These are phyloP conservation scores for Karstenula rhodostoma DNA, from an alignment of 2,329 filamentous ascomycete species.

Conservation along the genomic window DNA sequence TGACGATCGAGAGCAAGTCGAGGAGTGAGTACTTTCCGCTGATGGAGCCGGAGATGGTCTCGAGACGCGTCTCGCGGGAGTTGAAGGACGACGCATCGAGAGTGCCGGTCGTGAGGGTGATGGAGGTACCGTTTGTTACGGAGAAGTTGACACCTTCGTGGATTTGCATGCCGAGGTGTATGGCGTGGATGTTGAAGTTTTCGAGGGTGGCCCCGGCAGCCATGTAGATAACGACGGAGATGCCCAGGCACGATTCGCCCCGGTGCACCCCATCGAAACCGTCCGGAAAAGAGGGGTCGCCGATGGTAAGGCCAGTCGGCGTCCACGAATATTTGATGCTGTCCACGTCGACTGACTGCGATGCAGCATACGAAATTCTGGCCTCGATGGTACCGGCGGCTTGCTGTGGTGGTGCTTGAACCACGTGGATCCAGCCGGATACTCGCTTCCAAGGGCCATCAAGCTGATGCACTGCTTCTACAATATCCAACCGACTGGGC, in stretches of 20 bases:
- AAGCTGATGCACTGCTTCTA: conserved; percentile 41
- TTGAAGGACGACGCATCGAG: conserved; percentile 44
- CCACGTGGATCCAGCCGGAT: conserved; percentile 50
- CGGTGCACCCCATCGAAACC: conserved; percentile 34
- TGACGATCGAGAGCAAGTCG: conserved; percentile 52
- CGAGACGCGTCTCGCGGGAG: conserved; percentile 51
- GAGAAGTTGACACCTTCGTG: conserved; percentile 41
- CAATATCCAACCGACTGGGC: conserved; percentile 33
- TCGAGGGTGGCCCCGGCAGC: conserved; percentile 42
- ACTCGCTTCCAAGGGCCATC: conserved; percentile 46
- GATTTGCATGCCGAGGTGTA: conserved; percentile 50
- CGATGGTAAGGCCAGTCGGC: conserved; percentile 34
- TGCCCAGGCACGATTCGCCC: conserved; percentile 46
- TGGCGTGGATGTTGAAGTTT: conserved; percentile 45
- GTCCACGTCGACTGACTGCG: conserved; percentile 39
- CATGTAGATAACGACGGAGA: conserved; percentile 50
- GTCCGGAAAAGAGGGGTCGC: conserved; percentile 34
- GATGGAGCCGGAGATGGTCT: conserved; percentile 52
- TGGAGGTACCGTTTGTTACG: conserved; percentile 44
- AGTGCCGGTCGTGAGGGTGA: conserved; percentile 46
- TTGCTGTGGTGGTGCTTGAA: conserved; percentile 46
- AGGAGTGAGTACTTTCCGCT: conserved; percentile 52
- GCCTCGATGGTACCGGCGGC: conserved; percentile 45
- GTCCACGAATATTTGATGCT: conserved; percentile 40
- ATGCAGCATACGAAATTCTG: conserved; percentile 49